Conservation (phyloP, 2,329 filamentous ascomycete species). For the Xylariaceae sp. region DNA sequence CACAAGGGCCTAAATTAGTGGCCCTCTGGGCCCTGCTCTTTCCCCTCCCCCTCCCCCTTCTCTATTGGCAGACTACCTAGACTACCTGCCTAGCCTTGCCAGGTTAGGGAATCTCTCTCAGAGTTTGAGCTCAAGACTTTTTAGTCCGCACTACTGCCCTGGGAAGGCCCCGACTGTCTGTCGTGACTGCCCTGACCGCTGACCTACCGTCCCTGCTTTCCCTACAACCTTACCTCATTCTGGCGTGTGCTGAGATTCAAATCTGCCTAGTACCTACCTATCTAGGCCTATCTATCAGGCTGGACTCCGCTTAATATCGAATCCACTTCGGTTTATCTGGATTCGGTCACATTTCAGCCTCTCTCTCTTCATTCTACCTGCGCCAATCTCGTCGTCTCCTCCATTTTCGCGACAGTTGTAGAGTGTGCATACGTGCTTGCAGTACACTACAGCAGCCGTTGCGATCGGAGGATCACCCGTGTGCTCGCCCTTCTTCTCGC, state of each 20-base stretch:
- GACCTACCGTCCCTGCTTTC: constrained; percentile 11
- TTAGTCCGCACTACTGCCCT: background rate
- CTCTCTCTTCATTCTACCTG: constrained; percentile 1
- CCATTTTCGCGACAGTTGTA: background rate
- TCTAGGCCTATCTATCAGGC: constrained; percentile 17
- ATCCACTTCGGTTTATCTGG: constrained; percentile 13
- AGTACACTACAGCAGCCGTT: background rate
- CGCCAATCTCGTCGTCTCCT: constrained; percentile 1
- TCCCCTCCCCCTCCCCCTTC: background rate
- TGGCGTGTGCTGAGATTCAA: constrained; percentile 21
- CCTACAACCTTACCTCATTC: constrained; percentile 16
- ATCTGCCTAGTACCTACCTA: constrained; percentile 16
- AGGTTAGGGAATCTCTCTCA: constrained; percentile 11
- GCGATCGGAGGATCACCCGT: constrained; percentile 16
- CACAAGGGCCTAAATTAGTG: constrained; percentile 12
- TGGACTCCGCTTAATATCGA: constrained; percentile 21
- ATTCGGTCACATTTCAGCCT: constrained; percentile 6
- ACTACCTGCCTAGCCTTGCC: constrained; percentile 13
- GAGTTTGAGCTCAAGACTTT: background rate
- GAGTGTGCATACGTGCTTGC: background rate
- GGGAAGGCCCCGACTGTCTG: background rate
- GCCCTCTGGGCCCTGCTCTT: constrained; percentile 6
- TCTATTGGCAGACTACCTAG: background rate
- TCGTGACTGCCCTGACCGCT: constrained; percentile 6
- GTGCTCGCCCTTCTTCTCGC: constrained; percentile 14